These are phyloP conservation scores for Rutidosis leptorrhynchoides DNA, from an alignment of 129 eudicot species.

Conservation along the genomic window DNA sequence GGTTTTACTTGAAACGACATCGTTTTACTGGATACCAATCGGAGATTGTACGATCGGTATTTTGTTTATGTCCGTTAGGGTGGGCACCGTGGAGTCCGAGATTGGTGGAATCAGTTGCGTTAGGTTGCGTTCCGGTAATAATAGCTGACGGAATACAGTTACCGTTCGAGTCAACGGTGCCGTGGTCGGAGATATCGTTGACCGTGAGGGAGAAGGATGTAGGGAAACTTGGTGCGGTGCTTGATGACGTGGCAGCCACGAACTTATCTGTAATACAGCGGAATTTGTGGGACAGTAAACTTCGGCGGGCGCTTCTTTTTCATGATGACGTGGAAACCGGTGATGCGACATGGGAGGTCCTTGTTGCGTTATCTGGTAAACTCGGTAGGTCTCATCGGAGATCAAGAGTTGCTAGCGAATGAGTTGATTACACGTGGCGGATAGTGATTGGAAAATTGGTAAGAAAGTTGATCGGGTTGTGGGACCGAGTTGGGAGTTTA, in stretches of 20 bases:
- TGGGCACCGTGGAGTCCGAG: conserved; percentile 99
- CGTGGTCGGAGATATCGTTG: conserved; percentile 72
- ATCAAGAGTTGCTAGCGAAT: conserved; percentile 45
- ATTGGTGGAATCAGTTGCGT: conserved; percentile 75
- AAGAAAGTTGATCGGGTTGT: conserved; percentile 13
- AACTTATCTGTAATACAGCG: conserved; percentile 61
- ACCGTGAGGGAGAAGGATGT: conserved; percentile 75
- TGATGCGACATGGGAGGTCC: conserved; percentile 84
- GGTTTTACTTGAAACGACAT: conserved; percentile 66
- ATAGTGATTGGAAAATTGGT: background rate
- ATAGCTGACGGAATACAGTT: conserved; percentile 83
- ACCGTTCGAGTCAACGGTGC: conserved; percentile 58
- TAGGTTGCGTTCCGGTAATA: conserved; percentile 89
- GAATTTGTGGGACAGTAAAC: conserved; percentile 55
- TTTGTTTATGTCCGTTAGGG: conserved; percentile 84
- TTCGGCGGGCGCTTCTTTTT: conserved; percentile 60
- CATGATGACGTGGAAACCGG: conserved; percentile 50
- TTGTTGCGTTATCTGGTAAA: conserved; percentile 48
- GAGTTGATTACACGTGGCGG: conserved; percentile 30
- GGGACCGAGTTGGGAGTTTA: background rate
- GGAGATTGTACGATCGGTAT: conserved; percentile 68
- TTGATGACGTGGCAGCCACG: conserved; percentile 67
- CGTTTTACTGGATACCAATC: conserved; percentile 75
- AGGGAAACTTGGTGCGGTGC: conserved; percentile 46
- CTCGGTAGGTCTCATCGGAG: conserved; percentile 43